phyloP scores from a whole-genome alignment of 2,329 filamentous ascomycete genomes.

The Aurifilum marmelostoma region DNA sequence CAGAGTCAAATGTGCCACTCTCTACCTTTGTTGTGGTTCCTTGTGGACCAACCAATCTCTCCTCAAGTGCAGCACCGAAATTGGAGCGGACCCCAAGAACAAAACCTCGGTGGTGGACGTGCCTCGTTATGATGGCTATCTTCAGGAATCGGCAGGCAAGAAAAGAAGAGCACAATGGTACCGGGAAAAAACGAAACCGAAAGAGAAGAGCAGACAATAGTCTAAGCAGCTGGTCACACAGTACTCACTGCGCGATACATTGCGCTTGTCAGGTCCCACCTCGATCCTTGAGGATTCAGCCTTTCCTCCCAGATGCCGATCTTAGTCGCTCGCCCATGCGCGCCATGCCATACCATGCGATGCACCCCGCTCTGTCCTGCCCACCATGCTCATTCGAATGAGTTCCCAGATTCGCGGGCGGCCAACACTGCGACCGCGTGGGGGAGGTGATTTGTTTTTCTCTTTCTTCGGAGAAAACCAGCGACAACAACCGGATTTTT shows the following conservation, averaged over 20 bases:
- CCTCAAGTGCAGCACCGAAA: not conserved
- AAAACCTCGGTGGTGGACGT: too few relatives aligned
- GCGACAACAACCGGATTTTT: not conserved
- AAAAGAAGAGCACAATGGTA: not conserved
- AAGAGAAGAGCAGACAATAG: not conserved
- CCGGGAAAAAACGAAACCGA: not conserved
- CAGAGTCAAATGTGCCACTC: not conserved
- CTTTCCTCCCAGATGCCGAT: constrained; percentile 6
- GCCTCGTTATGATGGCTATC: not conserved
- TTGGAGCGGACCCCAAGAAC: not conserved
- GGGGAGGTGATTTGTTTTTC: not conserved
- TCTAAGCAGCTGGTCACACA: not conserved
- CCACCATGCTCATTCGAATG: not conserved
- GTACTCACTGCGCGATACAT: not conserved
- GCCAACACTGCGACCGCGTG: constrained; percentile 5
- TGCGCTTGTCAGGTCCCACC: not conserved
- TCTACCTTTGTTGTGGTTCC: not conserved
- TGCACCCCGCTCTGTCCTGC: not conserved
- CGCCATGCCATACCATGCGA: not conserved
- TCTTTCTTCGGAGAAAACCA: not conserved
- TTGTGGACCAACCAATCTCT: constrained; percentile 5
- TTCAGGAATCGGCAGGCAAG: not conserved
- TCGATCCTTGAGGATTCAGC: constrained; percentile 5
- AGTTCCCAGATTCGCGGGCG: constrained; percentile 5
- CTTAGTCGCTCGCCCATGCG: not conserved